A percentile compares a stretch with the other conserved stretches of the same genome.
These are phyloP conservation scores for Kuraishia molischiana DNA, from an alignment of 805 yeast genomes.

Conservation along the genomic window DNA sequence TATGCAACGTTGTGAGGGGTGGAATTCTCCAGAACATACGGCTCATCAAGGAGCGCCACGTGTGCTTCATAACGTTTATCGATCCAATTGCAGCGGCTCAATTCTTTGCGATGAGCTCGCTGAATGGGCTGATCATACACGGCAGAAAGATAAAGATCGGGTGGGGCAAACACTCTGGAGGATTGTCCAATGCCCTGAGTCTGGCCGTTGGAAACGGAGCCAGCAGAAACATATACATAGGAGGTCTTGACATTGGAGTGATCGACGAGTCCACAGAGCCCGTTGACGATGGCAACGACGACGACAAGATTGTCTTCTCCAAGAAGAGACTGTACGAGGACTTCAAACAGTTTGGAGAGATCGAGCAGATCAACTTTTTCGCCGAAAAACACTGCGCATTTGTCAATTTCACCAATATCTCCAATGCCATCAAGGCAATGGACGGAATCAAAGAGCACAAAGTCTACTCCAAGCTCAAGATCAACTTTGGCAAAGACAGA, in stretches of 20 bases:
- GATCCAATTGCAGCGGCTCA: conserved; percentile 98
- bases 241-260: conserved; percentile 25
- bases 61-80: conserved; percentile 89
- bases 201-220: conserved; percentile 92
- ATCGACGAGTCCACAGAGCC: not conserved
- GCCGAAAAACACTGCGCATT: conserved; percentile 84
- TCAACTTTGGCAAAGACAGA: conserved; percentile 89
- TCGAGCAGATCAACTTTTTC: conserved; percentile 87
- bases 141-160: conserved; percentile 85
- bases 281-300: not conserved
- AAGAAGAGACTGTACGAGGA: conserved; percentile 48
- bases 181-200: conserved; percentile 76
- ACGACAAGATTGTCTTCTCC: conserved; percentile 1
- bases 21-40: conserved; percentile 83
- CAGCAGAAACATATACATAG: conserved; percentile 85
- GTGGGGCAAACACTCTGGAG: conserved; percentile 97
- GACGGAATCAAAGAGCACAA: conserved; percentile 78
- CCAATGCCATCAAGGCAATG: conserved; percentile 85
- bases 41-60: conserved; percentile 74
- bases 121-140: conserved; percentile 82
- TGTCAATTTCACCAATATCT: conserved; percentile 83
- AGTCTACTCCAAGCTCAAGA: conserved; percentile 62
- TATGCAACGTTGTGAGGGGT: conserved; percentile 93
- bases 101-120: conserved; percentile 87
- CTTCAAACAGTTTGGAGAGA: conserved; percentile 81